phyloP scores from a whole-genome alignment of 23 red algal genomes.

The Chondrus crispus region DNA sequence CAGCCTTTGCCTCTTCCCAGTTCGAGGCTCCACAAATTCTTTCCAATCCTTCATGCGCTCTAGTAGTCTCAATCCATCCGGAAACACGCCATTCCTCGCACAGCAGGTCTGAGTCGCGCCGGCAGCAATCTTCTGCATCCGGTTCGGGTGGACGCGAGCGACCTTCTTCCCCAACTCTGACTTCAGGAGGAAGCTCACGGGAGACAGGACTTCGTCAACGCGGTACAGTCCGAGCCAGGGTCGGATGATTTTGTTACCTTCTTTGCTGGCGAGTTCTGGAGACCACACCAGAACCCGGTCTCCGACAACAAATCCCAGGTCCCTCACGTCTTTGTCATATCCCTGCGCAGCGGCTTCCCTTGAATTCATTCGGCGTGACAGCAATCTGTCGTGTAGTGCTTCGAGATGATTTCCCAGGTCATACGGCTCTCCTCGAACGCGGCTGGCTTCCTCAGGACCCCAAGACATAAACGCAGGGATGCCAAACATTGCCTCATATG shows the following conservation, averaged over 20 bases:
- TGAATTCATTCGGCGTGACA: too few species aligned
- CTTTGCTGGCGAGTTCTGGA: neutral
- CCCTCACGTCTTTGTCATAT: neutral
- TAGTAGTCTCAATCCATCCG: constrained; percentile 5
- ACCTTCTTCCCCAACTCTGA: neutral
- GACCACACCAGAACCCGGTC: neutral
- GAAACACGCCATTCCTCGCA: neutral
- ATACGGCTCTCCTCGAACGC: too few species aligned
- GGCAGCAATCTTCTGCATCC: neutral
- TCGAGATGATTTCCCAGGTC: too few species aligned
- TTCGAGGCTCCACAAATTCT: too few species aligned
- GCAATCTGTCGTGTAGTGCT: too few species aligned
- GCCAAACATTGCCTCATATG: neutral
- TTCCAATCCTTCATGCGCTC: neutral
- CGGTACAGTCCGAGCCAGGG: neutral
- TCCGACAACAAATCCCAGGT: neutral
- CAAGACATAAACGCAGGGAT: neutral
- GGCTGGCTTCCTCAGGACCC: too few species aligned
- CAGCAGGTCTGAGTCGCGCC: neutral
- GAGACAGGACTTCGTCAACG: neutral
- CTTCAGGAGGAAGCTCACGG: neutral
- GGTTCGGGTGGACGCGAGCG: neutral
- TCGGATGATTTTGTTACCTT: neutral
- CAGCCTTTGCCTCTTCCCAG: too few species aligned
- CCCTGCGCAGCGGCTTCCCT: too few species aligned